Conservation (phyloP, 1,284 basidiomycete genomes). For the Fomitopsis pinicola region DNA sequence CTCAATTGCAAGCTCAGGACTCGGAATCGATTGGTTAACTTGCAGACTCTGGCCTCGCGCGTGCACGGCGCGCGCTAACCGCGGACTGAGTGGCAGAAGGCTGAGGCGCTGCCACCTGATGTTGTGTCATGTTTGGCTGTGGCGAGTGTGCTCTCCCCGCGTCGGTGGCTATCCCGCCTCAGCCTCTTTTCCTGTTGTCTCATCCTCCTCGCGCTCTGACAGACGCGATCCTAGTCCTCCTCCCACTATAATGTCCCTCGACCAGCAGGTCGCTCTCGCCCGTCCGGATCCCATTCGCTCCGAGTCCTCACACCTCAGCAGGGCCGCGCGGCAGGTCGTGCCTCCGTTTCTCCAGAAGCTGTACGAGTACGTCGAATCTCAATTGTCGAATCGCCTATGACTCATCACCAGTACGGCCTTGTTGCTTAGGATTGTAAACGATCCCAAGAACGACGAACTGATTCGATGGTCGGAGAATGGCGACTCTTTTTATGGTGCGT, state of each 20-base stretch:
- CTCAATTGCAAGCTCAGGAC: not conserved
- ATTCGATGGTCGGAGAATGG: constrained; percentile 90
- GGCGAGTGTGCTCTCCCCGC: not conserved
- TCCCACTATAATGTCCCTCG: constrained; percentile 24
- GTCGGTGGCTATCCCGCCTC: not conserved
- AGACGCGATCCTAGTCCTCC: not conserved
- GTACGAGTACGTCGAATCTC: constrained; percentile 55
- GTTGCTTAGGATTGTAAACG: constrained; percentile 80
- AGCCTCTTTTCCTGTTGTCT: not conserved
- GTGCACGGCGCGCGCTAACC: not conserved
- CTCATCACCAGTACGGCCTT: not conserved
- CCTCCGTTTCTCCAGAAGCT: constrained; percentile 93
- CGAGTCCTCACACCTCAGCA: constrained; percentile 42
- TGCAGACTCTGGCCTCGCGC: not conserved
- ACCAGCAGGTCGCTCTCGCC: constrained; percentile 50
- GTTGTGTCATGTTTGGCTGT: not conserved
- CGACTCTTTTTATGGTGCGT: constrained; percentile 53
- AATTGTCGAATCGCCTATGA: not conserved
- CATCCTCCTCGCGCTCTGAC: not conserved
- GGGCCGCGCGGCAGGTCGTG: constrained; percentile 52
- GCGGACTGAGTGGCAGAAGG: not conserved
- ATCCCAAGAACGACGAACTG: constrained; percentile 75
- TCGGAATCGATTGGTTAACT: not conserved
- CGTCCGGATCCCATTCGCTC: constrained; percentile 35
- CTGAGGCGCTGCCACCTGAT: not conserved